Evolutionary conservation across 78 protist genomes (phyloP).

Genomic region (Dictyostelium brefeldianum): DNA sequence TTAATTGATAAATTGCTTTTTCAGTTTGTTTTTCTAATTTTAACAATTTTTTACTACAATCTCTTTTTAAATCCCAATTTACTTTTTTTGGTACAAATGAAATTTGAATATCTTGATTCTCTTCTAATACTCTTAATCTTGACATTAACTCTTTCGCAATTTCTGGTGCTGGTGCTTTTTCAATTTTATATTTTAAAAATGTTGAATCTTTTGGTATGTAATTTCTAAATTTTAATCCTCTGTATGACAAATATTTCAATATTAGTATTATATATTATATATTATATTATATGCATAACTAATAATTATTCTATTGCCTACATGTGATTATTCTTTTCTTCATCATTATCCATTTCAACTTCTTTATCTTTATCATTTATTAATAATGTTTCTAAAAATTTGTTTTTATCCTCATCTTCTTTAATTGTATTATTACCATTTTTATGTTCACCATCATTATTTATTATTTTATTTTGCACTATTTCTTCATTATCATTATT

Average conservation of each 20-base stretch:
- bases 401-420: constrained; percentile 20
- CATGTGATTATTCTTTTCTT: neutral
- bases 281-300: neutral
- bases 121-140: constrained; percentile 39
- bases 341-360: constrained; percentile 18
- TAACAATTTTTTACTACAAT: constrained; percentile 23
- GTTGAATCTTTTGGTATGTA: constrained; percentile 57
- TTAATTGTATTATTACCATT: neutral
- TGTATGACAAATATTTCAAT: neutral
- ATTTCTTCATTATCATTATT: neutral
- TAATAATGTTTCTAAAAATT: constrained; percentile 8
- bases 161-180: constrained; percentile 51
- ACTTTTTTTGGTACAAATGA: constrained; percentile 57
- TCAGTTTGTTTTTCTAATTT: constrained; percentile 66
- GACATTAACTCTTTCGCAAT: constrained; percentile 55
- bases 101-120: constrained; percentile 9
- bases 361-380: constrained; percentile 8
- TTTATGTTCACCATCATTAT: neutral
- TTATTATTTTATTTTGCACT: neutral
- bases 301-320: neutral
- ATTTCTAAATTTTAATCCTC: constrained; percentile 78
- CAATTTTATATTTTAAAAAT: constrained; percentile 27
- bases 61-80: constrained; percentile 77
- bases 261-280: neutral
- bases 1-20: constrained; percentile 47